These are phyloP conservation scores for Fusarium sublunatum DNA, from an alignment of 2,329 filamentous ascomycete species.

Conservation along the genomic window DNA sequence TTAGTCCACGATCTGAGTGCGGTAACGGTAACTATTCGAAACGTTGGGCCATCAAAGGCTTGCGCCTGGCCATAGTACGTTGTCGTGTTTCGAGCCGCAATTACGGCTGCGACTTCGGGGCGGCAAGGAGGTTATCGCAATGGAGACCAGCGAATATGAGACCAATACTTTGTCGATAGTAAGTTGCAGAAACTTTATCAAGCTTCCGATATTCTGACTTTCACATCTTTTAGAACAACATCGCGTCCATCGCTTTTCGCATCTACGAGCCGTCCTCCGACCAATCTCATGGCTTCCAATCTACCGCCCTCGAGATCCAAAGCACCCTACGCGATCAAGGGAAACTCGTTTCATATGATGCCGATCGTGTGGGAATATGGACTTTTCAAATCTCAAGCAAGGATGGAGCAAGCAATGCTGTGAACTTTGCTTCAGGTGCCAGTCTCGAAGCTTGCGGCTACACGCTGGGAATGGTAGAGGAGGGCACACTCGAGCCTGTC, in stretches of 20 bases:
- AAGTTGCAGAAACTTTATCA: slow-evolving; percentile 4
- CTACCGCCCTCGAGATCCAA: slow-evolving; percentile 64
- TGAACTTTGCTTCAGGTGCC: slow-evolving; percentile 49
- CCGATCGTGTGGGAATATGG: slow-evolving; percentile 63
- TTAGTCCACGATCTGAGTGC: slow-evolving; percentile 17
- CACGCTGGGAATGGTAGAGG: slow-evolving; percentile 58
- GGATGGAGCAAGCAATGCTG: slow-evolving; percentile 50
- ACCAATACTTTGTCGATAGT: slow-evolving; percentile 71
- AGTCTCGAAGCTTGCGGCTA: slow-evolving; percentile 59
- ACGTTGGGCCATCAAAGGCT: slow-evolving; percentile 27
- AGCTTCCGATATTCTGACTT: slow-evolving; percentile 26
- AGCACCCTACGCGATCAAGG: slow-evolving; percentile 62
- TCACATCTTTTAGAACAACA: slow-evolving; percentile 61
- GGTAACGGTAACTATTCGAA: slow-evolving; percentile 12
- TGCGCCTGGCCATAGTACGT: slow-evolving; percentile 34
- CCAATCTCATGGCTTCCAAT: slow-evolving; percentile 57
- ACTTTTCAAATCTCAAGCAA: slow-evolving; percentile 62
- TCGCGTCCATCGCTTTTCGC: slow-evolving; percentile 65
- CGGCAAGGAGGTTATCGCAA: slow-evolving; percentile 58
- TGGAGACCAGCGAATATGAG: slow-evolving; percentile 72
- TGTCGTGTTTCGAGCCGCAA: slow-evolving; percentile 42
- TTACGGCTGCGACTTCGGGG: slow-evolving; percentile 44
- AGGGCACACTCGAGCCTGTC: slow-evolving; percentile 63
- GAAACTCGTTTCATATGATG: slow-evolving; percentile 65
- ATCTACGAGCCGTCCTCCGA: slow-evolving; percentile 64